phyloP scores from a whole-genome alignment of 805 yeast genomes.

The Torulaspora microellipsoides region DNA sequence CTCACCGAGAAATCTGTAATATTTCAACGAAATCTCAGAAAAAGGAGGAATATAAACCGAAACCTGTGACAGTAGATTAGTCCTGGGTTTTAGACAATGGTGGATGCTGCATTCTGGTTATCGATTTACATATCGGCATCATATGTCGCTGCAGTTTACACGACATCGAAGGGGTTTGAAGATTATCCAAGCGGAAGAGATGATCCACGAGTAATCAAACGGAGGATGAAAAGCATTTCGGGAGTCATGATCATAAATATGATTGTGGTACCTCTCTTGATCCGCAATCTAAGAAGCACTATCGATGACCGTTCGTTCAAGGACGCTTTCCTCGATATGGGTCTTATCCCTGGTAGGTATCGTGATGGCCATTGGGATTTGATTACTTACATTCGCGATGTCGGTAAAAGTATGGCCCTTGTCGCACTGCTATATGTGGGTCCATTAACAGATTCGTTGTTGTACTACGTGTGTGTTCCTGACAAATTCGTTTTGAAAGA shows the following conservation, averaged over 20 bases:
- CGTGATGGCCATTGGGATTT: slow-evolving; percentile 16
- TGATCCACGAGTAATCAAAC: slow-evolving; percentile 28
- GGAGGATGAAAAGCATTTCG: slow-evolving; percentile 23
- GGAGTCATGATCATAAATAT: slow-evolving; percentile 17
- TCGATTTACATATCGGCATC: slow-evolving; percentile 26
- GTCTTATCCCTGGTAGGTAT: slow-evolving; percentile 25
- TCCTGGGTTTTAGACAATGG: neutral
- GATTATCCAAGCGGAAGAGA: slow-evolving; percentile 27
- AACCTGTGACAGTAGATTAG: too few species aligned
- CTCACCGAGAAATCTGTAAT: neutral
- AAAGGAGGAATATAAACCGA: too few species aligned
- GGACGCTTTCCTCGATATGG: slow-evolving; percentile 18
- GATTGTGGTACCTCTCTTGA: slow-evolving; percentile 19
- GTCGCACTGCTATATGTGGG: slow-evolving; percentile 25
- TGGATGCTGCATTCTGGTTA: slow-evolving; percentile 6
- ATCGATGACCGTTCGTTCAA: slow-evolving; percentile 4
- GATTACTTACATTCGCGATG: slow-evolving; percentile 10
- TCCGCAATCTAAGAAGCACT: neutral
- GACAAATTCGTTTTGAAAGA: slow-evolving; percentile 11
- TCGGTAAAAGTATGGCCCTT: slow-evolving; percentile 12
- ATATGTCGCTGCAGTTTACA: slow-evolving; percentile 27
- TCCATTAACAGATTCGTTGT: slow-evolving; percentile 20
- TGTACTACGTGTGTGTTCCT: slow-evolving; percentile 20
- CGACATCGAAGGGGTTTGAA: slow-evolving; percentile 16
- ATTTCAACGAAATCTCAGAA: too few species aligned